Base-by-base conservation (phyloP, 345 rosid genomes). In the Erucastrum elatum region DNA sequence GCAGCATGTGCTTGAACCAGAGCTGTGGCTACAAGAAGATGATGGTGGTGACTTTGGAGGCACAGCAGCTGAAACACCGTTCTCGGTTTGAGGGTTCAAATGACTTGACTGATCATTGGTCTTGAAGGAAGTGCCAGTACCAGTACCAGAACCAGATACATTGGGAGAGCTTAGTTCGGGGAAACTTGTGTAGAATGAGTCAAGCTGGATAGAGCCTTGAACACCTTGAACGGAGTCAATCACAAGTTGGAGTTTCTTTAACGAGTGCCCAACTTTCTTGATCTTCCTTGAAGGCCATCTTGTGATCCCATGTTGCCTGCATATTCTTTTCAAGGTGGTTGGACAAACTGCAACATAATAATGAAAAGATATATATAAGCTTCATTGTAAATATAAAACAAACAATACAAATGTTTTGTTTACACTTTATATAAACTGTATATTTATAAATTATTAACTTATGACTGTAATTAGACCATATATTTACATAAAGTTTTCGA, bases 221-320 rank as follows among this genome's bases (percentile, higher is more conserved):
- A 89, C 89, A 60, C 98, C 99, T 85, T 91, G 96, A 60, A 95
- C 99, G 1, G 99, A 87, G 70, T 95, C 90, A 3, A 95, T 95
- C 70, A 95, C 98, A 3, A 84, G 91, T 76, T 95, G 98, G 75
- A 95, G 98, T 80, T 95, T 95, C 91, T 79, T 91, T 77, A 95
- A 77, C 26, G 98, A 90, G 79, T 91, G 98, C 2, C 97, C 97
- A 17, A 95, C 99, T 87, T 95, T 95, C 87, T 95, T 95, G 82
- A 95, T 88, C 89, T 93, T 92, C 65, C 99, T 84, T 8, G 99
- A 92, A 55, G 98, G 99, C 98, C 99, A 95, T 17, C 98, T 85
- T 26, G 85, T 87, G 69, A 95, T 91, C 10, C 99, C 98, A 60
- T 95, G 94, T 77, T 88, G 94, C 64, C 98, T 91, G 86, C 98